Percentiles rank a stretch among this genome's conserved stretches.
Conservation (phyloP, 148 eudicot species). For the Camellia japonica region DNA sequence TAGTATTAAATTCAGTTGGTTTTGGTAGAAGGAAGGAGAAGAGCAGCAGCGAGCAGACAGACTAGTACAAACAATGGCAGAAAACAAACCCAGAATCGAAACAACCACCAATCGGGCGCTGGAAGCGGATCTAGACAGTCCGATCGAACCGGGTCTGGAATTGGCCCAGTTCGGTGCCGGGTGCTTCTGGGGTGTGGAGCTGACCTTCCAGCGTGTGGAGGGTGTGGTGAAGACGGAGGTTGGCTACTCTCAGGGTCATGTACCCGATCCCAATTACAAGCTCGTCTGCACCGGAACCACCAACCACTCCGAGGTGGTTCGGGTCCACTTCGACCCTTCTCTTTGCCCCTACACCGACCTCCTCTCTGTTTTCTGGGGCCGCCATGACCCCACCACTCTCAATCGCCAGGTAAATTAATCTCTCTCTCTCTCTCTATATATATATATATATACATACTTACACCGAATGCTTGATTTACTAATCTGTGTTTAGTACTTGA, state of each 20-base stretch:
- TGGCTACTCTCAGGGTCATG: conserved; percentile 84
- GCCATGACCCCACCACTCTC: conserved; percentile 86
- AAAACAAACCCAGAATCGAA: neutral
- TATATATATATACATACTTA: neutral
- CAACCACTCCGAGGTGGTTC: conserved; percentile 73
- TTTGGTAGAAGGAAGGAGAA: neutral
- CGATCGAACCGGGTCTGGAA: conserved; percentile 55
- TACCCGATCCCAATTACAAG: conserved; percentile 62
- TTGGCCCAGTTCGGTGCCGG: conserved; percentile 92
- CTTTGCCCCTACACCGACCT: conserved; percentile 58
- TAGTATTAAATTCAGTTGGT: neutral
- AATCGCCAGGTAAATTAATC: conserved; percentile 70
- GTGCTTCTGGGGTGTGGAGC: conserved; percentile 97
- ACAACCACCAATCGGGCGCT: conserved; percentile 54
- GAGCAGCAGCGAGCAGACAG: neutral
- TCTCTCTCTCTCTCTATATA: too few species aligned
- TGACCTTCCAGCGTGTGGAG: conserved; percentile 67
- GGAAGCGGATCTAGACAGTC: conserved; percentile 57
- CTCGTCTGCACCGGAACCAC: conserved; percentile 69
- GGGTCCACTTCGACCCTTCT: conserved; percentile 83
- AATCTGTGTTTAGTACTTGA: neutral
- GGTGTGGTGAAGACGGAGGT: conserved; percentile 90
- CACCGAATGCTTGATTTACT: neutral
- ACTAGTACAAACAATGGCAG: neutral
- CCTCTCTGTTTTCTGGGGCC: conserved; percentile 70